Evolutionary conservation across 2,329 filamentous ascomycete genomes (phyloP).

Genomic region (Xylariomycetidae sp.): DNA sequence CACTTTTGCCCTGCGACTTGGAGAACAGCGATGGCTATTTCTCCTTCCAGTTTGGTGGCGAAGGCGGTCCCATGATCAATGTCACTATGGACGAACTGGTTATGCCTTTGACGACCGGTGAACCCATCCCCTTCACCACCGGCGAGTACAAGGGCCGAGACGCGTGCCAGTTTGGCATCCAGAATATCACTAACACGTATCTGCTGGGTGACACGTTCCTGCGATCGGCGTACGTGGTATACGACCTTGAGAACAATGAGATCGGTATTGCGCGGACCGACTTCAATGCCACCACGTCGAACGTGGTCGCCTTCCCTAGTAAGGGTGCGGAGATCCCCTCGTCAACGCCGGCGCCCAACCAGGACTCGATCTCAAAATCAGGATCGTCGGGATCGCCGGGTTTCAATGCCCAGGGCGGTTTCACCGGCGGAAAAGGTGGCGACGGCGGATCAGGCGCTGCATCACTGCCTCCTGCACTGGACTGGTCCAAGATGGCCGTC

Average conservation of each 20-base stretch:
- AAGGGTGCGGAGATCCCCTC: conserved; percentile 44
- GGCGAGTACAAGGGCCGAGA: conserved; percentile 38
- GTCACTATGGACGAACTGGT: conserved; percentile 52
- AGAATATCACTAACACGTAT: conserved; percentile 39
- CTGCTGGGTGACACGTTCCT: conserved; percentile 54
- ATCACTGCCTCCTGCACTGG: conserved; percentile 12
- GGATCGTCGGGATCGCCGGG: conserved; percentile 18
- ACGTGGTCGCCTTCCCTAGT: conserved; percentile 45
- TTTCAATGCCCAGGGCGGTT: conserved; percentile 32
- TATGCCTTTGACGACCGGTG: conserved; percentile 35
- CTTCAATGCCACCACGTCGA: conserved; percentile 46
- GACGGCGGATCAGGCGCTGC: conserved; percentile 10
- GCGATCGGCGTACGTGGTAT: conserved; percentile 55
- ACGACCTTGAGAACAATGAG: conserved; percentile 53
- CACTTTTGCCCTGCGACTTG: conserved; percentile 46
- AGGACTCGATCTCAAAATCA: conserved; percentile 22
- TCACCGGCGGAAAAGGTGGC: conserved; percentile 18
- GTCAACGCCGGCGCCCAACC: conserved; percentile 37
- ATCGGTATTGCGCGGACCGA: conserved; percentile 49
- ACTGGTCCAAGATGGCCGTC: conserved; percentile 17
- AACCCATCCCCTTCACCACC: conserved; percentile 29
- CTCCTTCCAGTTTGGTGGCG: conserved; percentile 47
- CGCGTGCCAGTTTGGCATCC: conserved; percentile 52
- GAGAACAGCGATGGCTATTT: conserved; percentile 41
- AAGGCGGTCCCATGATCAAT: conserved; percentile 42